phyloP scores from a whole-genome alignment of 1,139 yeast species.

The Debaryomyces sp. region DNA sequence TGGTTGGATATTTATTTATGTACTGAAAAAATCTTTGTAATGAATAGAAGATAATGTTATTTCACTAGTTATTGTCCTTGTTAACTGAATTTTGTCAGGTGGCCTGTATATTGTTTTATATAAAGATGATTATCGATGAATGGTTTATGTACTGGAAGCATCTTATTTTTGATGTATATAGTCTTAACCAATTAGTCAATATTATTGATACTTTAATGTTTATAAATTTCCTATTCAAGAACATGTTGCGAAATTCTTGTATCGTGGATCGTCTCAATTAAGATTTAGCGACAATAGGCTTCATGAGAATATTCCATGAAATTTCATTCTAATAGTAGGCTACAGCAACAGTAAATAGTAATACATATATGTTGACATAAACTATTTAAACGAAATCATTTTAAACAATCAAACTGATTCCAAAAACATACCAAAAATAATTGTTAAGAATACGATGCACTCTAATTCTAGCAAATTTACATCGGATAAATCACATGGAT shows the following conservation, averaged over 20 bases:
- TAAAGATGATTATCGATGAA: background rate
- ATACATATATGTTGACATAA: background rate
- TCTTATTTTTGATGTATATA: background rate
- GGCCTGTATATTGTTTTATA: constrained; percentile 4
- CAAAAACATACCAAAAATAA: background rate
- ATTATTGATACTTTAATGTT: constrained; percentile 5
- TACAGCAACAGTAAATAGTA: background rate
- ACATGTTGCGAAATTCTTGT: constrained; percentile 7
- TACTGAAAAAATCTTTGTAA: background rate
- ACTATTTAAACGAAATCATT: background rate
- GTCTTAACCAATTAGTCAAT: background rate
- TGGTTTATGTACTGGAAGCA: background rate
- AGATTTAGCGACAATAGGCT: background rate
- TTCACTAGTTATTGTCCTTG: background rate
- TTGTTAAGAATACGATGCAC: background rate
- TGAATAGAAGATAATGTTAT: background rate
- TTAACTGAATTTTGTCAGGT: background rate
- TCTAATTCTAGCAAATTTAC: background rate
- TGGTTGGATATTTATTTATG: background rate
- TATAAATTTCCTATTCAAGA: constrained; percentile 11
- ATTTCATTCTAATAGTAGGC: background rate
- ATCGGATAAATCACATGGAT: background rate
- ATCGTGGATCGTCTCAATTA: background rate
- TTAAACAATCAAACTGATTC: background rate
- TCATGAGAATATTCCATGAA: background rate